Percentiles rank a stretch among this genome's conserved stretches.
Evolutionary conservation across 495 filamentous ascomycete species (phyloP).

Genomic region (Cairneyella variabilis): DNA sequence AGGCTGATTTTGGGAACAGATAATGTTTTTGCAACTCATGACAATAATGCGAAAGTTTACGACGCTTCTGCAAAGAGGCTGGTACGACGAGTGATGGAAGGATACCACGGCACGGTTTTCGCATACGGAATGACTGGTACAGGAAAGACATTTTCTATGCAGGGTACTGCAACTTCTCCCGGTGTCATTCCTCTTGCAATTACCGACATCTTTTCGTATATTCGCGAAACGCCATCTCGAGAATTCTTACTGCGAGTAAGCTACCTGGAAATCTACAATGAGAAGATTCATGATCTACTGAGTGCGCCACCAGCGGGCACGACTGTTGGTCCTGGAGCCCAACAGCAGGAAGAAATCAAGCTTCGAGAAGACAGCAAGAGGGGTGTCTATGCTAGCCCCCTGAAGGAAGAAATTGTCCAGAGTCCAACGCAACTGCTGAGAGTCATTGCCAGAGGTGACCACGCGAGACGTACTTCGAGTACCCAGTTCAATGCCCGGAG

Average conservation of each 20-base stretch:
- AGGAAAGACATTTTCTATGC: constrained; percentile 99
- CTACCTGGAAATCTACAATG: constrained; percentile 98
- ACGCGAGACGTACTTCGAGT: constrained; percentile 81
- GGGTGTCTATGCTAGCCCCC: constrained; percentile 90
- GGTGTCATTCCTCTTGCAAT: constrained; percentile 97
- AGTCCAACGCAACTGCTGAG: constrained; percentile 92
- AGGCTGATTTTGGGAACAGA: too few relatives aligned
- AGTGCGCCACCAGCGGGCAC: constrained; percentile 59
- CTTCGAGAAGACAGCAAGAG: constrained; percentile 92
- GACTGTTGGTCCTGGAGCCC: constrained; percentile 37
- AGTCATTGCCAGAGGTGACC: constrained; percentile 92
- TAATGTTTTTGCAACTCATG: constrained; percentile 90
- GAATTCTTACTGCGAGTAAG: constrained; percentile 96
- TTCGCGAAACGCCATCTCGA: constrained; percentile 89
- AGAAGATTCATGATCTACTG: constrained; percentile 92
- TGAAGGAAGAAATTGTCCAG: constrained; percentile 98
- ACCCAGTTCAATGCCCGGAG: constrained; percentile 96
- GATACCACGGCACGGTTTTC: constrained; percentile 97
- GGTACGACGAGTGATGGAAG: constrained; percentile 96
- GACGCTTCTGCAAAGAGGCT: constrained; percentile 90
- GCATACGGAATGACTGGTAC: constrained; percentile 99
- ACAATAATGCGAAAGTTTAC: constrained; percentile 92
- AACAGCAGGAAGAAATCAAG: constrained; percentile 84
- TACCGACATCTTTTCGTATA: constrained; percentile 98
- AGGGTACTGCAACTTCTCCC: constrained; percentile 93